Conservation (phyloP, 2,329 filamentous ascomycete species). For the Amesomyces nigricolor region DNA sequence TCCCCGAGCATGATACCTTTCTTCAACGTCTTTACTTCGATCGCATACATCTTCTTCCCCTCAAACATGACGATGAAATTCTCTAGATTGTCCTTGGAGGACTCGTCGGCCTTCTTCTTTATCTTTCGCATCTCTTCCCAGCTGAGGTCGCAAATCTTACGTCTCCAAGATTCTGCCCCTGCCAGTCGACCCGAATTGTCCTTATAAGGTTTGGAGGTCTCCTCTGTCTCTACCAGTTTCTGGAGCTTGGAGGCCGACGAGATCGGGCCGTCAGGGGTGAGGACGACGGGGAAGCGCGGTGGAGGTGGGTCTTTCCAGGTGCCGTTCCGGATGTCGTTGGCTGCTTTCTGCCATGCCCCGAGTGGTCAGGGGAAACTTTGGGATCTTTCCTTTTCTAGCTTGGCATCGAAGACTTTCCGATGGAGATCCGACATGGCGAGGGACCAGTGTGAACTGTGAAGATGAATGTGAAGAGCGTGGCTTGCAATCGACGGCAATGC, state of each 20-base stretch:
- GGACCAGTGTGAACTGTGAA: no score
- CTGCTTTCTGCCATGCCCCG: not conserved
- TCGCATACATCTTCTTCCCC: not conserved
- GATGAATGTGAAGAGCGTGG: no score
- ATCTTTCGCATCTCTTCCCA: not conserved
- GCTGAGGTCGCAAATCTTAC: not conserved
- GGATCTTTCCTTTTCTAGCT: not conserved
- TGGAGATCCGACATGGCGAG: no score
- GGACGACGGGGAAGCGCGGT: not conserved
- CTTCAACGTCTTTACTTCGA: not conserved
- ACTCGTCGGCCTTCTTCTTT: not conserved
- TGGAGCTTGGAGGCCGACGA: not conserved
- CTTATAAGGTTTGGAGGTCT: not conserved
- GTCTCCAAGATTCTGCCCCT: not conserved
- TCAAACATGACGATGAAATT: not conserved
- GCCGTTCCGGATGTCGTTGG: not conserved
- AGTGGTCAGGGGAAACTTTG: not conserved
- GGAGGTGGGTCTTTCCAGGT: not conserved
- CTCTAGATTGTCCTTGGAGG: not conserved
- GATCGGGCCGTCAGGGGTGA: not conserved
- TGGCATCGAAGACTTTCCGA: not conserved
- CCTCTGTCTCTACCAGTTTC: not conserved
- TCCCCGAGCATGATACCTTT: not conserved
- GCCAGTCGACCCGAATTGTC: not conserved
- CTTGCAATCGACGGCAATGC: no score